These are phyloP conservation scores for Osmanthus fragrans DNA, from an alignment of 257 asterid genomes.

Conservation along the genomic window DNA sequence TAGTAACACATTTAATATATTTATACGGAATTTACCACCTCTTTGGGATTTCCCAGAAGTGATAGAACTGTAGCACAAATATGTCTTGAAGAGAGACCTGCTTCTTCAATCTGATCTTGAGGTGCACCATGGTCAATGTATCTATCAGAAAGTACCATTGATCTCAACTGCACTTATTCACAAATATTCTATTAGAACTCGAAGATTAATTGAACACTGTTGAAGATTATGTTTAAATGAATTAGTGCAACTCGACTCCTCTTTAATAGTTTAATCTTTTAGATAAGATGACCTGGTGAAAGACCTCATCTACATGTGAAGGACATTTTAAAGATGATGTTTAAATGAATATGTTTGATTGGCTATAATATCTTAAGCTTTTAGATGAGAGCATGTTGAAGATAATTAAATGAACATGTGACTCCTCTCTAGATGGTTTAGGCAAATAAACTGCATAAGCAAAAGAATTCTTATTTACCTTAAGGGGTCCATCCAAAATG, in stretches of 20 bases:
- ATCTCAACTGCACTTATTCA: constrained; percentile 37
- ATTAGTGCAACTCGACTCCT: background rate
- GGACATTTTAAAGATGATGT: background rate
- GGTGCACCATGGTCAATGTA: constrained; percentile 54
- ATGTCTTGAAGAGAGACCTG: constrained; percentile 45
- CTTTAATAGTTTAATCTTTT: background rate
- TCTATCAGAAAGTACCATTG: constrained; percentile 50
- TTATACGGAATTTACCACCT: constrained; percentile 12
- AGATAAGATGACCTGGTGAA: background rate
- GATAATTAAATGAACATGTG: background rate
- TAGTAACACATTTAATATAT: background rate
- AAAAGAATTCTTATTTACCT: constrained; percentile 25
- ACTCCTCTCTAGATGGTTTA: background rate
- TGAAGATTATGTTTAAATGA: too few species aligned
- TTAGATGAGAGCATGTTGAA: background rate
- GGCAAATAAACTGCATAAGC: background rate
- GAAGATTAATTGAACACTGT: too few species aligned
- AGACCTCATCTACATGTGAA: background rate
- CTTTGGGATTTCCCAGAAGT: constrained; percentile 38
- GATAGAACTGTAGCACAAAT: constrained; percentile 40
- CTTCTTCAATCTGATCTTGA: constrained; percentile 48
- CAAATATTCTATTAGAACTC: too few species aligned
- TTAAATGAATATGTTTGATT: too few species aligned
- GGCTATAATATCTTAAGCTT: too few species aligned
- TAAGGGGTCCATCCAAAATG: constrained; percentile 47